phyloP scores from a whole-genome alignment of 2,329 filamentous ascomycete species.

The Neurospora sp. region DNA sequence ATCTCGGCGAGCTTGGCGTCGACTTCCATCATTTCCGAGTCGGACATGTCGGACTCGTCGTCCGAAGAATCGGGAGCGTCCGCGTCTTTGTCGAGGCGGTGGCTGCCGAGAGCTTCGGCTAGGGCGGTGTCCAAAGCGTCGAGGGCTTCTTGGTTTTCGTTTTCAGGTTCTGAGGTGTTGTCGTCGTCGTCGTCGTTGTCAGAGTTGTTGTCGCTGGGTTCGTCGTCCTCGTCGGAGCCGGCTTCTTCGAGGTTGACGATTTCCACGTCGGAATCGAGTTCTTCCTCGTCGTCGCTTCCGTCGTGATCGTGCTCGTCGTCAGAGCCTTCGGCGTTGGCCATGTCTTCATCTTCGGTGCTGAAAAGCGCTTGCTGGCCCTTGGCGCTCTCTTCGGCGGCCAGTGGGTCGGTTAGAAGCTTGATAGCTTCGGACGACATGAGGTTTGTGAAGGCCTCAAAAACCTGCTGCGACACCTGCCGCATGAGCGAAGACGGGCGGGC shows the following conservation, averaged over 20 bases:
- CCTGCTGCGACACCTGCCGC: slow-evolving; percentile 76
- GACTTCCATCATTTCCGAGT: slow-evolving; percentile 88
- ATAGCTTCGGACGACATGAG: slow-evolving; percentile 66
- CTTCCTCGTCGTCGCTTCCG: slow-evolving; percentile 26
- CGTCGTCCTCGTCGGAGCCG: slow-evolving; percentile 27
- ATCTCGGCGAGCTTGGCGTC: slow-evolving; percentile 77
- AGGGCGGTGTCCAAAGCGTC: slow-evolving; percentile 61
- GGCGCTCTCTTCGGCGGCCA: slow-evolving; percentile 69
- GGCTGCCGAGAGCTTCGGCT: slow-evolving; percentile 66
- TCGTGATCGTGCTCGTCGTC: slow-evolving; percentile 32
- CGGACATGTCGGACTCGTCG: slow-evolving; percentile 79
- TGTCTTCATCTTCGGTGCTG: slow-evolving; percentile 52
- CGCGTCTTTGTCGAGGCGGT: slow-evolving; percentile 48
- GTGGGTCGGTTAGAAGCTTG: slow-evolving; percentile 53
- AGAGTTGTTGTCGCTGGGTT: slow-evolving; percentile 28
- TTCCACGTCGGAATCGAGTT: slow-evolving; percentile 33
- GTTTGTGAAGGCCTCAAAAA: slow-evolving; percentile 72
- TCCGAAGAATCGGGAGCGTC: slow-evolving; percentile 46
- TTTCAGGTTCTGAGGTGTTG: slow-evolving; percentile 24
- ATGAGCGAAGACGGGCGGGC: slow-evolving; percentile 77
- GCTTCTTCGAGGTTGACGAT: slow-evolving; percentile 31
- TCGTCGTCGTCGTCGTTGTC: slow-evolving; percentile 35
- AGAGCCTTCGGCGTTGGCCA: slow-evolving; percentile 39
- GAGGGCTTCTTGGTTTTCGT: slow-evolving; percentile 32
- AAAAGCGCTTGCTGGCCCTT: slow-evolving; percentile 83